phyloP scores from a whole-genome alignment of 345 rosid species.

The Erodium maritimum region DNA sequence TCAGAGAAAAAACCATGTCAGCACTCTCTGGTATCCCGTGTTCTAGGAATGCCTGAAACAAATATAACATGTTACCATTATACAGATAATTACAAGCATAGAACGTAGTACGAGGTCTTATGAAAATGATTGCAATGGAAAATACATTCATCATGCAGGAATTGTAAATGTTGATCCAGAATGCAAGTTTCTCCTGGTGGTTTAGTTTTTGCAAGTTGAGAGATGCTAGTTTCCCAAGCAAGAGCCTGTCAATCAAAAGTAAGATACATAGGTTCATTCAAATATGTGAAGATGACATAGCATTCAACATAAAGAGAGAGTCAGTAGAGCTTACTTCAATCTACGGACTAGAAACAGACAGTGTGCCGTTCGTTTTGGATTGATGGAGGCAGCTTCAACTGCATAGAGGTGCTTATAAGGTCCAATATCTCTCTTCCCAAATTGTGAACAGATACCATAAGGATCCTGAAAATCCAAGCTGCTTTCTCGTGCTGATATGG shows the following conservation, averaged over 20 bases:
- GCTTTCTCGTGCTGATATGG: conserved; percentile 17
- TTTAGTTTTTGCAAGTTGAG: conserved; percentile 46
- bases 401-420: conserved; percentile 41
- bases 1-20: conserved; percentile 44
- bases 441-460: conserved; percentile 35
- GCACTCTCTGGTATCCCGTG: conserved; percentile 63
- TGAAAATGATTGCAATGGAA: neutral
- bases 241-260: conserved; percentile 32
- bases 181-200: conserved; percentile 85
- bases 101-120: too few species aligned
- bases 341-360: conserved; percentile 48
- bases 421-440: conserved; percentile 48
- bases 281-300: neutral
- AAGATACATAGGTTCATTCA: conserved; percentile 1
- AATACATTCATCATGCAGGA: conserved; percentile 84
- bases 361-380: conserved; percentile 36
- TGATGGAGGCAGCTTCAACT: conserved; percentile 40
- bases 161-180: conserved; percentile 87
- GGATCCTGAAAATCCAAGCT: conserved; percentile 33
- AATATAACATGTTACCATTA: neutral
- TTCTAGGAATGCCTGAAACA: conserved; percentile 59
- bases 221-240: conserved; percentile 42
- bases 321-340: conserved; percentile 37
- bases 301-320: neutral
- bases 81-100: too few species aligned